phyloP scores from a whole-genome alignment of 1,284 basidiomycete species.

The Hymenochaete sp. region DNA sequence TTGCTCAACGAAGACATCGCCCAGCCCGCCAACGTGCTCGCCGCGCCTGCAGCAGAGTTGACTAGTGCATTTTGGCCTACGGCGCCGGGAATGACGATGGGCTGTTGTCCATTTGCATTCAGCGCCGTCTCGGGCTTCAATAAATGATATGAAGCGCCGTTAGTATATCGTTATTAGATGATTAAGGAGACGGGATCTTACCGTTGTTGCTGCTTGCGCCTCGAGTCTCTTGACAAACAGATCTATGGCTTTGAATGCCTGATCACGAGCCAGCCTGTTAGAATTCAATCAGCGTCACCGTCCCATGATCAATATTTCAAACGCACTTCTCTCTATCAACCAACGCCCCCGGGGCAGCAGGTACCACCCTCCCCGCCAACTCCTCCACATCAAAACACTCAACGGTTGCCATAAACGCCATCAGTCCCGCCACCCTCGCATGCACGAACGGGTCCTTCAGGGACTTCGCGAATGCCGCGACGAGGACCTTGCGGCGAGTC shows the following conservation, averaged over 20 bases:
- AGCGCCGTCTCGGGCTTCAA: slow-evolving; percentile 61
- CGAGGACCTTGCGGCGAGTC: slow-evolving; percentile 91
- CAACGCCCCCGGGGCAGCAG: slow-evolving; percentile 70
- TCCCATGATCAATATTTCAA: slow-evolving; percentile 4
- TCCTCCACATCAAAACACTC: slow-evolving; percentile 85
- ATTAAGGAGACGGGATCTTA: slow-evolving; percentile 27
- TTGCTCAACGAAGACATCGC: slow-evolving; percentile 82
- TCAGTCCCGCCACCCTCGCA: slow-evolving; percentile 87
- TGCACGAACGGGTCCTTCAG: slow-evolving; percentile 91
- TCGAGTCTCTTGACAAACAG: slow-evolving; percentile 83
- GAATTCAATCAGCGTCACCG: background rate
- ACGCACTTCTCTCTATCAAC: slow-evolving; percentile 86
- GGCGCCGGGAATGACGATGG: slow-evolving; percentile 26
- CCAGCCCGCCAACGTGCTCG: slow-evolving; percentile 88
- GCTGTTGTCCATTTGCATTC: slow-evolving; percentile 30
- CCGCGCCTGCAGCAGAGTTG: slow-evolving; percentile 81
- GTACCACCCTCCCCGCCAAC: slow-evolving; percentile 82
- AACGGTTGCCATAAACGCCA: slow-evolving; percentile 93
- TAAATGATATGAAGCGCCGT: too few species aligned
- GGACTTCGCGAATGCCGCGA: slow-evolving; percentile 88
- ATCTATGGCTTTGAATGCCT: slow-evolving; percentile 87
- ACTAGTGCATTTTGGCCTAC: slow-evolving; percentile 55
- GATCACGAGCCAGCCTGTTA: slow-evolving; percentile 77
- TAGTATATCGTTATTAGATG: too few species aligned
- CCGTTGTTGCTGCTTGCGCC: slow-evolving; percentile 71